Base-by-base conservation (phyloP, 169 alveolate species). In the Perkinsus olseni region DNA sequence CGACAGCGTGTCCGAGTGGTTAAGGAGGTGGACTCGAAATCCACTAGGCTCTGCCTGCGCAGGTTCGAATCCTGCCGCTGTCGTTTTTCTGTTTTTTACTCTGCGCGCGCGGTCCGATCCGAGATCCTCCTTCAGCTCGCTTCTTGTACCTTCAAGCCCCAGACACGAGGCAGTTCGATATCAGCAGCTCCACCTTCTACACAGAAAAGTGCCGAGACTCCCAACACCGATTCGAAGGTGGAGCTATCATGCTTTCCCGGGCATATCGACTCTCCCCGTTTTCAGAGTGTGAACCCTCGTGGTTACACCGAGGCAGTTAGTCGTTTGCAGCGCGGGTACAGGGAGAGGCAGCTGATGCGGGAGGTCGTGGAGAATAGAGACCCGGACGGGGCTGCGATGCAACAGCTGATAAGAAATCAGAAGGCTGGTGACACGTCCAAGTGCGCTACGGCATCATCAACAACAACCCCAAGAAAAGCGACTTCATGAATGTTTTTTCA, bases 41-140 rank as follows among this genome's bases (percentile, higher is more conserved):
- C 97, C 95, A 96, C 82, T 97, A 98, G 98, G 98, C 97, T 97
- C 97, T 97, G 96, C 99, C 98, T 98, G 98, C 99, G 98, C 98
- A 97, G 99, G 99, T 97, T 97, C 99, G 95, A 97, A 97, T 97
- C 99, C 99, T 97, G 99, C 98, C 96, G 97, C 98, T 97, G 99
- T 97, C 98, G 98, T 24, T 93, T 39, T 94, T 62, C 31, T 62
- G 36, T 62, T 28, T 62, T 62, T 24, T 62, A 6, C 34, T 24
- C 82, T 62, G 82, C 62, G 17, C 62, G 62, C 6, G 17, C 50
- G 50, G 50, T 21, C 17, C 31, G 17, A 17, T 17, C 8, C 13
- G 31, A 13, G 4, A 28, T 62, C 4, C 17, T 24, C 28, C 34
- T 62, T 62, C 82, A 62, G 82, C 82, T 62, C 34, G 82, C 82